Evolutionary conservation across 148 eudicot species (phyloP), one percentile per base, ranked within the genome.

Genomic region (Rhododendron griersonianum): DNA sequence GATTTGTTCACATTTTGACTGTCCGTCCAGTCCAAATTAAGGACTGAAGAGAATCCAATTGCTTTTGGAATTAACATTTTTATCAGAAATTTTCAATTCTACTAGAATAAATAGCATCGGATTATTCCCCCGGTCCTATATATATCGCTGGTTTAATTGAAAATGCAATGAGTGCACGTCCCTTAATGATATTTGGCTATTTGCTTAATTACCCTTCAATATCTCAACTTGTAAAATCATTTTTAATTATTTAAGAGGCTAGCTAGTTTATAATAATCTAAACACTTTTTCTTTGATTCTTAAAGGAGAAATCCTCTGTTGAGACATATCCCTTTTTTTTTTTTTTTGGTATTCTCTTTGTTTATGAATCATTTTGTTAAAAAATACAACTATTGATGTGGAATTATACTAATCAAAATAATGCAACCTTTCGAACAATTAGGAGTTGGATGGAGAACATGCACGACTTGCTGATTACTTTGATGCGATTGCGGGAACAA

Each of bases 381-480:
- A 61, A 21, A 57, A 61, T 41, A 41, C 45, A 41, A 41, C 7
- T 41, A 61, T 19, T 23, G 6, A 5, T 57, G 7, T 55, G 16
- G 3, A 57, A 55, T 14, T 2, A 63, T 23, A 63, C 28, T 23
- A 63, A 63, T 63, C 0, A 23, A 23, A 63, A 23, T 7, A 63
- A 63, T 9, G 5, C 14, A 63, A 63, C 28, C 16, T 69, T 63
- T 23, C 35, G 1, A 69, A 28, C 13, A n/a, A 69, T 69, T 28
- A 89, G 90, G 69, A 84, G 77, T 45, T 89, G 23, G 91, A 89
- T 16, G 91, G 91, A 0, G 33, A 85, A 18, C 78, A 85, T 67
- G 91, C 91, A n/a, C 85, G 91, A 85, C 80, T 89, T 65, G 87
- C 91, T 44, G 89, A 89, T 47, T 89, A 87, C 35, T 89, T 89